Evolutionary conservation across 768 basidiomycete genomes (phyloP).

Genomic region (Pisolithus microcarpus): DNA sequence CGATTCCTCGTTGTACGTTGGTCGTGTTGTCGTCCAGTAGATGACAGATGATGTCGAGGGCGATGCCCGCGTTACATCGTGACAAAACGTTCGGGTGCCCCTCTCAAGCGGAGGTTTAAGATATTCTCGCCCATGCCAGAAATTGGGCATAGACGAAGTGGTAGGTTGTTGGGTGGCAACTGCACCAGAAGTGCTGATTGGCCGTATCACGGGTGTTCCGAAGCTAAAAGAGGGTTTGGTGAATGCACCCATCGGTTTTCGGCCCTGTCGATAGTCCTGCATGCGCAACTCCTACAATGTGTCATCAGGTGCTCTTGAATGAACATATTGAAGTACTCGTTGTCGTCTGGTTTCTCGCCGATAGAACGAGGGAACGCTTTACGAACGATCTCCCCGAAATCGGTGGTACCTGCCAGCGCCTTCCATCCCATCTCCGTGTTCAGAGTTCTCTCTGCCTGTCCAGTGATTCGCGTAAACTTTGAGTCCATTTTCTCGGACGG

Average conservation of each 20-base stretch:
- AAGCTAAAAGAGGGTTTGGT: slow-evolving; percentile 35
- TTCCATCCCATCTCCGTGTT: slow-evolving; percentile 76
- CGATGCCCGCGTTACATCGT: slow-evolving; percentile 34
- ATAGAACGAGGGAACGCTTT: slow-evolving; percentile 26
- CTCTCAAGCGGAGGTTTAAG: slow-evolving; percentile 46
- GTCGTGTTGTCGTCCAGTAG: slow-evolving; percentile 35
- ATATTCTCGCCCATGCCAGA: slow-evolving; percentile 42
- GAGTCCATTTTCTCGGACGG: no score
- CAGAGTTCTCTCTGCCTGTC: slow-evolving; percentile 62
- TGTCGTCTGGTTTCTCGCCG: slow-evolving; percentile 13
- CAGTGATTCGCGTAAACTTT: background rate
- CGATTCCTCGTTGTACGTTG: slow-evolving; percentile 49
- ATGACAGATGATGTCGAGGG: slow-evolving; percentile 35
- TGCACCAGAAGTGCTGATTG: no score
- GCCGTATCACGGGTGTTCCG: slow-evolving; percentile 17
- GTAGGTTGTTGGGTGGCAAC: slow-evolving; percentile 15
- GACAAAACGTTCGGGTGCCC: slow-evolving; percentile 40
- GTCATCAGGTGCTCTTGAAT: background rate
- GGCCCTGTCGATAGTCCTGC: slow-evolving; percentile 70
- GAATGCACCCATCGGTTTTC: slow-evolving; percentile 65
- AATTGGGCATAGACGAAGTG: slow-evolving; percentile 23
- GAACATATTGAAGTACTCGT: slow-evolving; percentile 24
- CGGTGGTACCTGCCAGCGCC: slow-evolving; percentile 69
- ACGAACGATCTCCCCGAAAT: slow-evolving; percentile 65
- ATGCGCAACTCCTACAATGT: slow-evolving; percentile 55